Conservation (phyloP, 179 eudicot species). For the Monotropa hypopitys region DNA sequence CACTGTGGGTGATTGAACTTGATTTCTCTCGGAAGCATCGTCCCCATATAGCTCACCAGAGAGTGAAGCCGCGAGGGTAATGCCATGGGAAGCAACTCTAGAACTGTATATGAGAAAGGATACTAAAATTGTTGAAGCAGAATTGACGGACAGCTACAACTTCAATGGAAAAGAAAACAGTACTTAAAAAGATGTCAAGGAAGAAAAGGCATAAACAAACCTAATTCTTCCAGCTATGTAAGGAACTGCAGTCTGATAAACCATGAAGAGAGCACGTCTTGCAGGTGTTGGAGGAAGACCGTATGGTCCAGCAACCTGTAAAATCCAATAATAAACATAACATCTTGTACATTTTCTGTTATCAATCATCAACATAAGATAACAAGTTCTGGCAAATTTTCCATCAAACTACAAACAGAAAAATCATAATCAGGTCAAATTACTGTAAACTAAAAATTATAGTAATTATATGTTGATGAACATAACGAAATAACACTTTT, state of each 20-base stretch:
- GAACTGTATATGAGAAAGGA: conserved; percentile 44
- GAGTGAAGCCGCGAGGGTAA: conserved; percentile 49
- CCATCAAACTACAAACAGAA: not conserved
- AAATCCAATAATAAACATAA: conserved; percentile 3
- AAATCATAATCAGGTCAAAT: not conserved
- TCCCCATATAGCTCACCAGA: conserved; percentile 32
- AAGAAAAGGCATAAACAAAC: conserved; percentile 18
- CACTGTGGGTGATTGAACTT: conserved; percentile 20
- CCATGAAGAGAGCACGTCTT: conserved; percentile 74
- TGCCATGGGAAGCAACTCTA: conserved; percentile 83
- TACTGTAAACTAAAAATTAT: not conserved
- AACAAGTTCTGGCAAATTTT: not conserved
- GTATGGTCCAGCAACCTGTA: conserved; percentile 78
- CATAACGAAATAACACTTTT: not conserved
- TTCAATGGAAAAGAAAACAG: not conserved
- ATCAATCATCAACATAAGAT: not conserved
- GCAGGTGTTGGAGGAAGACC: conserved; percentile 98
- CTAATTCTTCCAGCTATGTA: conserved; percentile 91
- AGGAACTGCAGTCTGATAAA: conserved; percentile 91
- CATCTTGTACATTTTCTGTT: not conserved
- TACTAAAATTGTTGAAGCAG: conserved; percentile 1
- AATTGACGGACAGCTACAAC: not conserved
- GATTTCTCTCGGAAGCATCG: conserved; percentile 18
- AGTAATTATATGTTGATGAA: not conserved
- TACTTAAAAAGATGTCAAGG: not conserved